Evolutionary conservation across 306 rosid species (phyloP).

Genomic region (Cucurbita pepo): DNA sequence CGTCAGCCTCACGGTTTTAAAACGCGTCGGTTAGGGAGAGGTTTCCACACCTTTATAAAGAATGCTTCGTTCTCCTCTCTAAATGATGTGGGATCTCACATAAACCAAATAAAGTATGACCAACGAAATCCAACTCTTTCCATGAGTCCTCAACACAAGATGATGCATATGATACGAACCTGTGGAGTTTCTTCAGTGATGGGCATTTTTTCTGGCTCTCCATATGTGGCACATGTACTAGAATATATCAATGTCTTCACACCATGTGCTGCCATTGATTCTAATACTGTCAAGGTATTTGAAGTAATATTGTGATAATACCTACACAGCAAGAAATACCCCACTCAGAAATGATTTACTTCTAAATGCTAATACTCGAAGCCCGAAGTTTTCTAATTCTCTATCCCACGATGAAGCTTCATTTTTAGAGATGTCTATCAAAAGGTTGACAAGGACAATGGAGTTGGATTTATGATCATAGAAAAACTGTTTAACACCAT

Average conservation of each 20-base stretch:
- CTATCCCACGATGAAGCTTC: neutral
- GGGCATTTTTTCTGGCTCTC: constrained; percentile 97
- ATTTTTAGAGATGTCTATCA: neutral
- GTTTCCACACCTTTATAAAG: too few relatives aligned
- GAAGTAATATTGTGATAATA: constrained; percentile 97
- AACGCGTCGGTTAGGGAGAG: too few relatives aligned
- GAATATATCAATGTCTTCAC: constrained; percentile 84
- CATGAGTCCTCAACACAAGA: neutral
- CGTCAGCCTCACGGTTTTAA: too few relatives aligned
- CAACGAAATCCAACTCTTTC: neutral
- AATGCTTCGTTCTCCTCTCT: too few relatives aligned
- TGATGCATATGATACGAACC: constrained; percentile 19
- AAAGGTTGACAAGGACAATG: neutral
- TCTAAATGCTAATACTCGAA: neutral
- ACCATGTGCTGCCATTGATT: constrained; percentile 67
- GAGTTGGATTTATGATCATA: neutral
- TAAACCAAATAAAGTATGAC: neutral
- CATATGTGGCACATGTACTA: constrained; percentile 96
- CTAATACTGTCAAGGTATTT: constrained; percentile 73
- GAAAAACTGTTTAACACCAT: neutral
- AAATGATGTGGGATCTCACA: too few relatives aligned
- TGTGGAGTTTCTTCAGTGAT: constrained; percentile 82
- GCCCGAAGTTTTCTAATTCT: neutral
- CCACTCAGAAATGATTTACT: neutral
- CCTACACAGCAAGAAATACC: constrained; percentile 29